Conservation (phyloP, 345 rosid genomes). For the Rhizophora apiculata region DNA sequence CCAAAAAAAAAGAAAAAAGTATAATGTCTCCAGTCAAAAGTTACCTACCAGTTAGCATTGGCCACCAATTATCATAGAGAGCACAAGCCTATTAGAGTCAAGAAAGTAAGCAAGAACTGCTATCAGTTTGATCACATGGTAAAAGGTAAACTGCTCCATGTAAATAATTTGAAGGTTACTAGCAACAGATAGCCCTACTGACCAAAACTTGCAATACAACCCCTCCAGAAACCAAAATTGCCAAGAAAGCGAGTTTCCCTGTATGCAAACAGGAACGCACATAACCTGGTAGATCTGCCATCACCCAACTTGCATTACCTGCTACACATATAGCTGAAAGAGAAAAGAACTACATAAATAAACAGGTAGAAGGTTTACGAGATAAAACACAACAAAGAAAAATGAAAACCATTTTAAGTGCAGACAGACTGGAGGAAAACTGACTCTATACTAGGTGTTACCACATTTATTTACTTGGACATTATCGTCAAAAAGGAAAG, state of each 20-base stretch:
- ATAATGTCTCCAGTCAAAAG: background rate
- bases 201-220: slow-evolving; percentile 90
- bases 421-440: background rate
- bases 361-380: background rate
- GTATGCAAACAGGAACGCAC: slow-evolving; percentile 66
- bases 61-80: slow-evolving; percentile 93
- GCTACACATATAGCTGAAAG: slow-evolving; percentile 31
- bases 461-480: background rate
- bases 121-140: background rate
- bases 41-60: slow-evolving; percentile 75
- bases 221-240: slow-evolving; percentile 84
- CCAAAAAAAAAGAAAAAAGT: background rate
- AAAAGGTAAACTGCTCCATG: background rate
- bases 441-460: background rate
- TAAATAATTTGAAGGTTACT: slow-evolving; percentile 1
- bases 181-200: slow-evolving; percentile 16
- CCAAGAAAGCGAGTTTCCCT: slow-evolving; percentile 79
- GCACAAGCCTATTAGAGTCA: slow-evolving; percentile 79
- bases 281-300: slow-evolving; percentile 83
- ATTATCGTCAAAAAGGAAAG: background rate
- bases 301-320: slow-evolving; percentile 34
- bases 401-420: background rate
- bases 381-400: background rate
- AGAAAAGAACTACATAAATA: slow-evolving; percentile 3
- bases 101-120: slow-evolving; percentile 10